Conservation (phyloP, 345 rosid species). For the Noccaea bulbosa region DNA sequence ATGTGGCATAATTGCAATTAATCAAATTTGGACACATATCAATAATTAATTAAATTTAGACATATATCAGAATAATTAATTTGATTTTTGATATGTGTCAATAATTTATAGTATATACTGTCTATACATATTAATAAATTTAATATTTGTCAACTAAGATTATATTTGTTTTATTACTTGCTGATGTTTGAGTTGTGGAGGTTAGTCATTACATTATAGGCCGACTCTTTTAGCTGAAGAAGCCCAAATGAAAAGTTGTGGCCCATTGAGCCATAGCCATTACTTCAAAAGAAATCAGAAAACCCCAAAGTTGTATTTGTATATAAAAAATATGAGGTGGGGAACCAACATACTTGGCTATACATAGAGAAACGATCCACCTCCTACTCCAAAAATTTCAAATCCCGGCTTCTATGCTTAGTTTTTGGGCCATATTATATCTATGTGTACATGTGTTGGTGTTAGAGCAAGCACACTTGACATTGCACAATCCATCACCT, state of each 20-base stretch:
- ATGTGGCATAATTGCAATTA: background rate
- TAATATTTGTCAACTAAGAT: background rate
- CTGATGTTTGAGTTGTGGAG: background rate
- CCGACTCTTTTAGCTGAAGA: background rate
- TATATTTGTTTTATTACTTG: background rate
- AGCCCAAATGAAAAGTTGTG: conserved; percentile 1
- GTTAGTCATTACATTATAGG: background rate
- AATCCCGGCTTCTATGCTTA: too few species aligned
- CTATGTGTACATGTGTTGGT: too few species aligned
- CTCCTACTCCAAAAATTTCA: too few species aligned
- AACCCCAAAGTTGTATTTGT: background rate
- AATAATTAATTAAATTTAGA: background rate
- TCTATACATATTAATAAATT: background rate
- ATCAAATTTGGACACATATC: conserved; percentile 25
- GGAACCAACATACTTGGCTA: too few species aligned
- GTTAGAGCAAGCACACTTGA: too few species aligned
- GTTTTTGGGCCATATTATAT: too few species aligned
- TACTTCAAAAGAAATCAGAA: too few species aligned
- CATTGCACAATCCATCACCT: too few species aligned
- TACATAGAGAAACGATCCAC: too few species aligned
- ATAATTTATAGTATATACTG: background rate
- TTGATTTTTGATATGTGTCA: background rate
- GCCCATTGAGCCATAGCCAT: background rate
- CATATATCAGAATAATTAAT: background rate
- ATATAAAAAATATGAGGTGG: too few species aligned